These are phyloP conservation scores for Adiantum capillusveneris DNA, from an alignment of 75 land plant genomes.

Conservation along the genomic window DNA sequence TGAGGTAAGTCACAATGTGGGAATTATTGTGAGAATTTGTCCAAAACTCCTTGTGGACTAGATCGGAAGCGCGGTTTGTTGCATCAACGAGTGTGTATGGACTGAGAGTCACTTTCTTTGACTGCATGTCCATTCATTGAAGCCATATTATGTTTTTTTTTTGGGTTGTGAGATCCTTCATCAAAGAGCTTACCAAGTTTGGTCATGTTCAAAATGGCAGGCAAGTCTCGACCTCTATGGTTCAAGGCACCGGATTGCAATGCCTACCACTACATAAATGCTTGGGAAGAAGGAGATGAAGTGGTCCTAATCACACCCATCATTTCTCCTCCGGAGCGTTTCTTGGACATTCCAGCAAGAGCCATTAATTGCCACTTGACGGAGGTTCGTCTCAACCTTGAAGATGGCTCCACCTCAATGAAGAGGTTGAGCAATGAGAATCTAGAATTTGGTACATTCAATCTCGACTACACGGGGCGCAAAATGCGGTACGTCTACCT, in stretches of 20 bases:
- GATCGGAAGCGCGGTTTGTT: too few species aligned
- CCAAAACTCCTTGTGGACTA: too few species aligned
- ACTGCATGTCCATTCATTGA: too few species aligned
- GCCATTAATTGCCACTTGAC: neutral
- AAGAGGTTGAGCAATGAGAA: slow-evolving; percentile 26
- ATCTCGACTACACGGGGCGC: slow-evolving; percentile 37
- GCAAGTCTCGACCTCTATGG: slow-evolving; percentile 19
- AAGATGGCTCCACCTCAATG: slow-evolving; percentile 31
- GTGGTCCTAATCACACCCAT: slow-evolving; percentile 56
- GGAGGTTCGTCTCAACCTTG: slow-evolving; percentile 40
- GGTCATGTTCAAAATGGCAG: too few species aligned
- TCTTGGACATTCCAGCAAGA: slow-evolving; percentile 25
- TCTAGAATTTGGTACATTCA: slow-evolving; percentile 60
- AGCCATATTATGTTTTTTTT: too few species aligned
- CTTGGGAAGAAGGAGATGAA: slow-evolving; percentile 74
- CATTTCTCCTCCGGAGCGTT: slow-evolving; percentile 35
- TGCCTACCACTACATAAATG: slow-evolving; percentile 59
- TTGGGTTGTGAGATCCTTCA: too few species aligned
- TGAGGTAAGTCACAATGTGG: too few species aligned
- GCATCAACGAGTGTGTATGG: too few species aligned
- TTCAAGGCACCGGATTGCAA: slow-evolving; percentile 62
- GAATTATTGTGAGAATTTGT: too few species aligned
- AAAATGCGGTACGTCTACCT: slow-evolving; percentile 52
- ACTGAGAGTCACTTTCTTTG: too few species aligned
- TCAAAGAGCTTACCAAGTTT: too few species aligned